These are phyloP conservation scores for Leccinum solheimii DNA, from an alignment of 1,284 basidiomycete genomes.

Conservation along the genomic window DNA sequence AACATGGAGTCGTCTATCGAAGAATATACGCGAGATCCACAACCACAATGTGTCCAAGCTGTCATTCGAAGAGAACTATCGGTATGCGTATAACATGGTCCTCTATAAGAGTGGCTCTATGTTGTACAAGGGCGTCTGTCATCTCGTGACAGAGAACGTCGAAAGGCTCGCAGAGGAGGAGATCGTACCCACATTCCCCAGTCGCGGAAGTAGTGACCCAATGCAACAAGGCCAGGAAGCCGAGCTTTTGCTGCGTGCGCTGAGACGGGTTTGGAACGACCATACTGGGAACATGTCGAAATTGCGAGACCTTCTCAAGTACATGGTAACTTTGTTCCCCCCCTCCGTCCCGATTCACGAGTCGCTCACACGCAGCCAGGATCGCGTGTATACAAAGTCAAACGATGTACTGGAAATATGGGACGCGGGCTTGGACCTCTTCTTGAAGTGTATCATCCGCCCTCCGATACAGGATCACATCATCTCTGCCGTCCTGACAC, in stretches of 20 bases:
- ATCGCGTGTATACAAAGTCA: constrained; percentile 79
- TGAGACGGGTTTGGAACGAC: constrained; percentile 92
- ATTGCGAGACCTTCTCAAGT: constrained; percentile 88
- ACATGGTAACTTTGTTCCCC: constrained; percentile 72
- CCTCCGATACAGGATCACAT: constrained; percentile 85
- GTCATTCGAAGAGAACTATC: constrained; percentile 96
- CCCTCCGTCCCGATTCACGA: background rate
- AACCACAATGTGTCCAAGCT: constrained; percentile 91
- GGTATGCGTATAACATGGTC: constrained; percentile 94
- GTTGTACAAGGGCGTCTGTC: constrained; percentile 86
- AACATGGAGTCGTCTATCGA: constrained; percentile 74
- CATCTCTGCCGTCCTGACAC: constrained; percentile 78
- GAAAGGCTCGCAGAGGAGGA: constrained; percentile 75
- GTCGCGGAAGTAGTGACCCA: constrained; percentile 50
- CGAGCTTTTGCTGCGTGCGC: constrained; percentile 81
- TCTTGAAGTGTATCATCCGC: constrained; percentile 82
- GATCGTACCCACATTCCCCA: constrained; percentile 84
- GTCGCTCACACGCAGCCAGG: constrained; percentile 51
- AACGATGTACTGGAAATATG: constrained; percentile 77
- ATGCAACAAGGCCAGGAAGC: constrained; percentile 73
- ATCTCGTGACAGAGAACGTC: constrained; percentile 82
- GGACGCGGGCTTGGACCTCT: constrained; percentile 84
- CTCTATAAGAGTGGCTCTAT: constrained; percentile 83
- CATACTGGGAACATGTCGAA: constrained; percentile 90
- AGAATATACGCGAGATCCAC: constrained; percentile 93